Evolutionary conservation across 305 asterid genomes (phyloP), one percentile per base, ranked within the genome.

Genomic region (Caryopteris hybrid): DNA sequence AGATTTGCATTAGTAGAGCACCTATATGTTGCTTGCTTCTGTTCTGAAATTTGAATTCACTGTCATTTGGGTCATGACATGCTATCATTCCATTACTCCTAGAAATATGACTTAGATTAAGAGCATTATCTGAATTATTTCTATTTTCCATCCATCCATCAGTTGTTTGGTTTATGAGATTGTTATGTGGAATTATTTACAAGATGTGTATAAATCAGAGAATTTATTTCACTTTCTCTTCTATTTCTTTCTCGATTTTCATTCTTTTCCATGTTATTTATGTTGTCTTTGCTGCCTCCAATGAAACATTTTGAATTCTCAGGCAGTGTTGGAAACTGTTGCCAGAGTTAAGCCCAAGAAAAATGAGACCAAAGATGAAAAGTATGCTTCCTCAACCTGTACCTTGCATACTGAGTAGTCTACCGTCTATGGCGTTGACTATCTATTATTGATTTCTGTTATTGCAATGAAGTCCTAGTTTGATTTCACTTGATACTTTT

Each of bases 241-340:
- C 64, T 17, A 42, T 48, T 25, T 48, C 52, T 8, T 56, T 34
- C 68, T 22, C 16, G 16, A 23, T 45, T 25, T 45, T 11, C 46
- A 42, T 13, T 43, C 58, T 65, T 10, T 20, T 22, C 39, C 9
- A 27, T 55, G 58, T 57, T 43, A 47, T 53, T 9, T 64, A 52
- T 75, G 27, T 42, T 34, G 51, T 70, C 52, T 59, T 47, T 34
- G 55, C 52, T 72, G 23, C 63, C 41, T 45, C 33, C 23, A 20
- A 52, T 82, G 69, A 71, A 78, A 57, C 72, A 33, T 62, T 47
- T 70, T 42, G 53, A 75, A 75, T 75, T 77, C 64, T 53, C 89
- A 90, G 95, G 97, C 95, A 67, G 88, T 86, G 80, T 71, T 90
- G 77, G 97, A 88, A 80, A 86, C 91, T 73, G 94, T 90, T 80